A percentile compares a stretch with the other conserved stretches of the same genome.
Evolutionary conservation across 139 green algal genomes (phyloP).

Genomic region (Parachlorella kessleri): DNA sequence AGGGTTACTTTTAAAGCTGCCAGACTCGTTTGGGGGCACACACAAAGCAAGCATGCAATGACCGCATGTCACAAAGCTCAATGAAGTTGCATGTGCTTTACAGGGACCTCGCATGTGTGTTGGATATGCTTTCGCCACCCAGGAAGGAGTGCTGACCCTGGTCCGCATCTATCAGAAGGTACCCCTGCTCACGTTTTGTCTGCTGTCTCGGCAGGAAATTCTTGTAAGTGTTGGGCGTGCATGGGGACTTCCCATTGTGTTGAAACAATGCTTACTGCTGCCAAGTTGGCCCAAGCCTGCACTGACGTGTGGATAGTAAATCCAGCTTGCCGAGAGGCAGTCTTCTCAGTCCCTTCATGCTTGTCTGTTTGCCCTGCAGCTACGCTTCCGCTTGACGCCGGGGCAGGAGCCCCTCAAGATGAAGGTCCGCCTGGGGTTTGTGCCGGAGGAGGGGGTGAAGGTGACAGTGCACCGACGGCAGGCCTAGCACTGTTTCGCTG

Average conservation of each 20-base stretch:
- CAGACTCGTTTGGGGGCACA: neutral
- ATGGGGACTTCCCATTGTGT: too few relatives aligned
- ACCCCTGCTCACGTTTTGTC: neutral
- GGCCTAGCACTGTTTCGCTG: too few relatives aligned
- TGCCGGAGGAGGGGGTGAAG: neutral
- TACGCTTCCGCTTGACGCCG: constrained; percentile 4
- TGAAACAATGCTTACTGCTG: neutral
- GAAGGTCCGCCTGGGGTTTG: neutral
- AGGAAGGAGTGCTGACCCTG: neutral
- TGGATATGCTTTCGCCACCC: neutral
- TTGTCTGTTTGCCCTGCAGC: constrained; percentile 1
- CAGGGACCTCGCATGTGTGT: neutral
- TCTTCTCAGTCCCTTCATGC: neutral
- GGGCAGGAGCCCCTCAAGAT: constrained; percentile 18
- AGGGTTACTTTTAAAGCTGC: neutral
- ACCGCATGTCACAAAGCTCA: too few relatives aligned
- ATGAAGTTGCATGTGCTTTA: too few relatives aligned
- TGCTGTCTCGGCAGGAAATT: neutral
- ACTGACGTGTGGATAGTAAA: neutral
- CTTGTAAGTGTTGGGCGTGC: neutral
- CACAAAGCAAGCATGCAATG: too few relatives aligned
- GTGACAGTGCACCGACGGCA: constrained; percentile 16
- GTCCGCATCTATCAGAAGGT: constrained; percentile 11
- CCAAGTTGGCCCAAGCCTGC: neutral
- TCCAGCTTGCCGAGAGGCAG: neutral